Percentiles rank a stretch among this genome's conserved stretches.
Conservation (phyloP, 495 filamentous ascomycete species). For the Penicillium psychrofluorescens region DNA sequence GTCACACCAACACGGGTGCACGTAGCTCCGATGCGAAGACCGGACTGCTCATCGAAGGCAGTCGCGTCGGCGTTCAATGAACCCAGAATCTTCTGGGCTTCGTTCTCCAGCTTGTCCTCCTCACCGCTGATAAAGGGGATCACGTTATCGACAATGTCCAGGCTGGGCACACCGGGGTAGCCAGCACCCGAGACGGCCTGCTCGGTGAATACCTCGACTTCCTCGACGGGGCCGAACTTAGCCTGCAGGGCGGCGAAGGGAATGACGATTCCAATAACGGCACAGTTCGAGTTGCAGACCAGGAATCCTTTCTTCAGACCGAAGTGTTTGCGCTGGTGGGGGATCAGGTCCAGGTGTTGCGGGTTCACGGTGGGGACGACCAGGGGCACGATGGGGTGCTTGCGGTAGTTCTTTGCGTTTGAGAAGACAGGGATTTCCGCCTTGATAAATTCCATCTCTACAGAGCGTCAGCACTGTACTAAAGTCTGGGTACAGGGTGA, state of each 20-base stretch:
- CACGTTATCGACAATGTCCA: conserved; percentile 72
- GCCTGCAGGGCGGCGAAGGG: conserved; percentile 79
- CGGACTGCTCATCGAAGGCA: conserved; percentile 55
- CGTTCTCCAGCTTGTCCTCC: conserved; percentile 81
- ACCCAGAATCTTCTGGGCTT: conserved; percentile 81
- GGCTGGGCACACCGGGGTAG: conserved; percentile 77
- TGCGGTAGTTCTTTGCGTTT: conserved; percentile 85
- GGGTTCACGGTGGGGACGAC: conserved; percentile 83
- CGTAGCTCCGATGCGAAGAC: conserved; percentile 64
- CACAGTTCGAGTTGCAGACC: conserved; percentile 88
- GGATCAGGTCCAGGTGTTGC: conserved; percentile 68
- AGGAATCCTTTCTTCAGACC: conserved; percentile 70
- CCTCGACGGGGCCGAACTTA: conserved; percentile 65
- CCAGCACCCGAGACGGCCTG: conserved; percentile 82
- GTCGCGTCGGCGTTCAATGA: conserved; percentile 55
- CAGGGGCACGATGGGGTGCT: conserved; percentile 73
- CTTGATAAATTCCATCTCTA: conserved; percentile 74
- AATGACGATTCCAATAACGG: conserved; percentile 81
- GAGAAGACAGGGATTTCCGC: conserved; percentile 76
- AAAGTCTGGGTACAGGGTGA: background rate
- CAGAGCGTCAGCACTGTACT: background rate
- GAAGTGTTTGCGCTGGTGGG: conserved; percentile 61
- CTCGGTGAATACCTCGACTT: conserved; percentile 77
- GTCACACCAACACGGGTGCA: conserved; percentile 80
- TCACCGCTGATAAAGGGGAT: conserved; percentile 83